Conservation (phyloP, 2,329 filamentous ascomycete genomes). For the Alternaria arborescens region DNA sequence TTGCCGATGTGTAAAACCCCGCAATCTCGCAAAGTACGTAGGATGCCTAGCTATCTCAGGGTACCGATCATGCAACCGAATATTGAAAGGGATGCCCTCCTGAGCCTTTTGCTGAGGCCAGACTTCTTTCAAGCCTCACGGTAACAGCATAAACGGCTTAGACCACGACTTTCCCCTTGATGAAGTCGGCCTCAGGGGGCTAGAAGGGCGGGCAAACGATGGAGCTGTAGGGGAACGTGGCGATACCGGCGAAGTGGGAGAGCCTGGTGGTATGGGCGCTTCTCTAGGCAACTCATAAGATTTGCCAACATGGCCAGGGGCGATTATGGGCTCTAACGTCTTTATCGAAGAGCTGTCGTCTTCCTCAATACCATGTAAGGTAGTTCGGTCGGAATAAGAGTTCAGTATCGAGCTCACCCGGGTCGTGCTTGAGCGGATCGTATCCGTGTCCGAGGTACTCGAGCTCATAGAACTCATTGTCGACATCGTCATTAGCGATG, state of each 20-base stretch:
- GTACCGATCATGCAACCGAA: neutral
- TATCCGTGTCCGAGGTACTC: constrained; percentile 38
- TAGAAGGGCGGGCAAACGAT: constrained; percentile 22
- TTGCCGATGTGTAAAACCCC: constrained; percentile 7
- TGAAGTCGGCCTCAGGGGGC: constrained; percentile 23
- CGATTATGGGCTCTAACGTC: constrained; percentile 30
- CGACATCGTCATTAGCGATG: constrained; percentile 40
- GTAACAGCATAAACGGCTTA: constrained; percentile 43
- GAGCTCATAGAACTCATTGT: constrained; percentile 41
- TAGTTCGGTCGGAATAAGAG: constrained; percentile 42
- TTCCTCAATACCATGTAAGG: constrained; percentile 43
- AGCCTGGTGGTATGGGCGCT: constrained; percentile 31
- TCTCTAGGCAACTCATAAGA: constrained; percentile 27
- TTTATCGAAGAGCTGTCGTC: constrained; percentile 40
- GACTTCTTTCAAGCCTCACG: constrained; percentile 24
- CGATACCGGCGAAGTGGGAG: constrained; percentile 20
- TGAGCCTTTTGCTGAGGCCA: constrained; percentile 1
- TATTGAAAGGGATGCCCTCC: constrained; percentile 20
- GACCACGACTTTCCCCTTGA: constrained; percentile 40
- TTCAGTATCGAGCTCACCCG: constrained; percentile 43
- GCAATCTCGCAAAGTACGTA: neutral
- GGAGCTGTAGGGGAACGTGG: constrained; percentile 20
- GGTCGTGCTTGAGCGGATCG: constrained; percentile 38
- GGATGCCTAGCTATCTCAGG: constrained; percentile 21
- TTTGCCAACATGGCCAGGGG: constrained; percentile 19